A percentile compares a stretch with the other conserved stretches of the same genome.
Evolutionary conservation across 257 asterid species (phyloP).

Genomic region (Rhazya stricta): DNA sequence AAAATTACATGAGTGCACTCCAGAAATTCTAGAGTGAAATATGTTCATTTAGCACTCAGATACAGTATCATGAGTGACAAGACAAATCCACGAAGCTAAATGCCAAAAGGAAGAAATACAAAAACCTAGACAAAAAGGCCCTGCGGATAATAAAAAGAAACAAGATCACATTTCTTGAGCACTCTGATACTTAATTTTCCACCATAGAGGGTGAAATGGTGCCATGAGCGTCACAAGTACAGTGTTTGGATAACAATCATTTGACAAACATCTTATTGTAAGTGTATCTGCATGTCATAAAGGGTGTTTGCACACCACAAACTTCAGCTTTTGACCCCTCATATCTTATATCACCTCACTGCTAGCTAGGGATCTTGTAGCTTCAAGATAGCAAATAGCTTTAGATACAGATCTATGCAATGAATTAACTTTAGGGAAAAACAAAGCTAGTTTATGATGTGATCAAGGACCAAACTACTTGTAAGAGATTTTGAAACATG

Average conservation of each 20-base stretch:
- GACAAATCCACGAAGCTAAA: background rate
- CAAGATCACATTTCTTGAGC: background rate
- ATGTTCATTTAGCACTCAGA: background rate
- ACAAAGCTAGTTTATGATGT: background rate
- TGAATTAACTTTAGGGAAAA: background rate
- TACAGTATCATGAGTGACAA: background rate
- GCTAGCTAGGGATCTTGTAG: background rate
- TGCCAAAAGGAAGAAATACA: background rate
- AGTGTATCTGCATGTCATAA: background rate
- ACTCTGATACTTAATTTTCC: background rate
- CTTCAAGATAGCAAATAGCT: background rate
- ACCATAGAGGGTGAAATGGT: background rate
- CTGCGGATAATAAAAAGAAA: background rate
- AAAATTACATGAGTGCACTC: background rate
- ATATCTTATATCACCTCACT: background rate
- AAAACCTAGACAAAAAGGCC: background rate
- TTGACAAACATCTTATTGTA: no score
- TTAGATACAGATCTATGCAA: background rate
- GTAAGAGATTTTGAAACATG: background rate
- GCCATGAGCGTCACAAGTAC: background rate
- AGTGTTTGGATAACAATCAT: background rate
- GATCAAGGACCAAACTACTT: background rate
- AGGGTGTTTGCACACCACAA: background rate
- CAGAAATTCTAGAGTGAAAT: background rate
- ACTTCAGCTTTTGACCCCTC: background rate